phyloP scores from a whole-genome alignment of 108 stramenopile species.

The Nitzschia sp. region DNA sequence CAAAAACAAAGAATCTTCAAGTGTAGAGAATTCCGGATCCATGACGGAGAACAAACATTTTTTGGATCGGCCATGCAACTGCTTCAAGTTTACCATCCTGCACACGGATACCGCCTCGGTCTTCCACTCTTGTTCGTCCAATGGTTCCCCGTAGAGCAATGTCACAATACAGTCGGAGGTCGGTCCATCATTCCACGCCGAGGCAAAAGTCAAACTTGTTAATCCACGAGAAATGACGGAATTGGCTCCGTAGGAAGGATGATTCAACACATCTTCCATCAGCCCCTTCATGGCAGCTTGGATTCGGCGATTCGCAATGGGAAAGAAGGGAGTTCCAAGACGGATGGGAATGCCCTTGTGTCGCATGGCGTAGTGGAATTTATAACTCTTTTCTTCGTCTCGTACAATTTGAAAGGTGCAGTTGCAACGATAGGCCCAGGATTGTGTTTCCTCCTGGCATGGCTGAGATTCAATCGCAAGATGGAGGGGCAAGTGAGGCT shows the following conservation, averaged over 20 bases:
- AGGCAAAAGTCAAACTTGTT: slow-evolving; percentile 58
- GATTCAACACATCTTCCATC: slow-evolving; percentile 23
- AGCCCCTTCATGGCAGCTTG: slow-evolving; percentile 53
- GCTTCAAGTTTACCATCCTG: slow-evolving; percentile 27
- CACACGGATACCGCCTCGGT: slow-evolving; percentile 42
- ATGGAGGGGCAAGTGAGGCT: neutral
- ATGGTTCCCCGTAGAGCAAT: slow-evolving; percentile 52
- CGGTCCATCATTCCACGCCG: slow-evolving; percentile 53
- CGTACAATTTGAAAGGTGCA: slow-evolving; percentile 65
- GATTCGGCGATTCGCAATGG: slow-evolving; percentile 63
- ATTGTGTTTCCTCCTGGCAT: slow-evolving; percentile 35
- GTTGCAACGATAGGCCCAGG: slow-evolving; percentile 62
- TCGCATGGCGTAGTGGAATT: slow-evolving; percentile 53
- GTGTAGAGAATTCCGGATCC: slow-evolving; percentile 7
- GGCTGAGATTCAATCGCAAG: slow-evolving; percentile 13
- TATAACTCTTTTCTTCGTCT: neutral
- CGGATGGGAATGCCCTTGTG: slow-evolving; percentile 37
- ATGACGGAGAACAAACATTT: slow-evolving; percentile 19
- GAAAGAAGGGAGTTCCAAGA: slow-evolving; percentile 44
- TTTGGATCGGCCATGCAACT: slow-evolving; percentile 55
- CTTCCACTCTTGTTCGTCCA: slow-evolving; percentile 41
- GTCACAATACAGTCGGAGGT: slow-evolving; percentile 53
- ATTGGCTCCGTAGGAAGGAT: slow-evolving; percentile 3
- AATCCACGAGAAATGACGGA: slow-evolving; percentile 18
- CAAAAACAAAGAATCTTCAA: slow-evolving; percentile 35